Conservation (phyloP, 202 grass and related monocot species). For the Carex arenaria region DNA sequence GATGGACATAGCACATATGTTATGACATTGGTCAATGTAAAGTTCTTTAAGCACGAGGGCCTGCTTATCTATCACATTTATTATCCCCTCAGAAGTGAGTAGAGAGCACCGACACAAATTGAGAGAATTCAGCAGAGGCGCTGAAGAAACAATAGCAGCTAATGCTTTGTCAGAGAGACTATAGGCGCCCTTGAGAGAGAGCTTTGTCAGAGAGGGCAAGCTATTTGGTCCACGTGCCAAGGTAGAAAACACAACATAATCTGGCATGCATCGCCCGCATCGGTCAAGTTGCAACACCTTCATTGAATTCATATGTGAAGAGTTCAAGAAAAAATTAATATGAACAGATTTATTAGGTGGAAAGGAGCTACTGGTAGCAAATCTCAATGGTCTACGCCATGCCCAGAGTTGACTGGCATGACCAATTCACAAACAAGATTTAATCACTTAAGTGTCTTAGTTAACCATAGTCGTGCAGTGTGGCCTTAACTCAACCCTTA, state of each 20-base stretch:
- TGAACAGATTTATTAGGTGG: background rate
- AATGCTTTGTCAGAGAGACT: slow-evolving; percentile 71
- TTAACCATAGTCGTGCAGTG: background rate
- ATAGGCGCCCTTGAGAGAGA: slow-evolving; percentile 79
- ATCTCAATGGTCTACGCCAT: background rate
- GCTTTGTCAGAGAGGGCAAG: slow-evolving; percentile 54
- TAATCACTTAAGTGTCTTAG: background rate
- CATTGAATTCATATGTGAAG: background rate
- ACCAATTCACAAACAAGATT: background rate
- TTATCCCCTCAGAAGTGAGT: slow-evolving; percentile 63
- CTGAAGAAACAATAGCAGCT: slow-evolving; percentile 50
- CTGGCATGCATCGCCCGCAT: slow-evolving; percentile 78
- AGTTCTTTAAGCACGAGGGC: slow-evolving; percentile 48
- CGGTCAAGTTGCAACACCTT: slow-evolving; percentile 69
- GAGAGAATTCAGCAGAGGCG: slow-evolving; percentile 58
- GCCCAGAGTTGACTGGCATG: background rate
- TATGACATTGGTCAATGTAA: slow-evolving; percentile 77
- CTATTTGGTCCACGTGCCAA: slow-evolving; percentile 49
- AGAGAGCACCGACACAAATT: slow-evolving; percentile 76
- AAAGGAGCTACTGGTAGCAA: background rate
- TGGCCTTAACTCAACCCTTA: background rate
- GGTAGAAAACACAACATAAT: slow-evolving; percentile 53
- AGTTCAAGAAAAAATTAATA: background rate
- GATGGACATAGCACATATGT: slow-evolving; percentile 68
- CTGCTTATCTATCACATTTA: slow-evolving; percentile 48